Conservation (phyloP, 75 land plant species). For the Cryptomeria japonica region DNA sequence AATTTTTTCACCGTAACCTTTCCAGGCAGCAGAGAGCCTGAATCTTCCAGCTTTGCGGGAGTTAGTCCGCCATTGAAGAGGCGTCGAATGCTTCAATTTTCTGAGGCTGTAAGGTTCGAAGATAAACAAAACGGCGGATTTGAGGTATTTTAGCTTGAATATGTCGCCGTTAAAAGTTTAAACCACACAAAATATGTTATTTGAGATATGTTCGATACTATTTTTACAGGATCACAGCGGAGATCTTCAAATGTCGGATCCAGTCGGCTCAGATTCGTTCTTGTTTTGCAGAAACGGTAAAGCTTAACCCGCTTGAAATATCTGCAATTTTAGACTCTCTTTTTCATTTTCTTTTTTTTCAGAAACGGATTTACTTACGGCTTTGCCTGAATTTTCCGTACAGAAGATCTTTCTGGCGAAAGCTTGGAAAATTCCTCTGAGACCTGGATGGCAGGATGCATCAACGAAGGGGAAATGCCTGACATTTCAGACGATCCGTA, state of each 20-base stretch:
- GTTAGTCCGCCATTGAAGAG: slow-evolving; percentile 1
- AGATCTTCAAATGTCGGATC: slow-evolving; percentile 2
- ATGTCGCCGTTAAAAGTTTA: too few relatives aligned
- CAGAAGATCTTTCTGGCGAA: slow-evolving; percentile 6
- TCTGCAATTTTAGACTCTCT: neutral
- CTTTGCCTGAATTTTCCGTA: neutral
- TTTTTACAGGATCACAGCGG: neutral
- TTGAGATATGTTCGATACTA: neutral
- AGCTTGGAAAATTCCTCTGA: slow-evolving; percentile 7
- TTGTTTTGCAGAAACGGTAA: slow-evolving; percentile 8
- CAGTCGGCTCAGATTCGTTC: neutral
- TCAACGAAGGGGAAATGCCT: slow-evolving; percentile 6
- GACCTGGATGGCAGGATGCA: slow-evolving; percentile 11
- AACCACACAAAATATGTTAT: neutral
- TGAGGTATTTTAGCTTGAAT: neutral
- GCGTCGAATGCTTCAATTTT: slow-evolving; percentile 6
- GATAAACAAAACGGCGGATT: neutral
- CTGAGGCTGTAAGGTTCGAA: neutral
- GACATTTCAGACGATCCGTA: slow-evolving; percentile 6
- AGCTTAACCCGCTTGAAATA: neutral
- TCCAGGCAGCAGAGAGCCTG: neutral
- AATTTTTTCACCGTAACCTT: neutral
- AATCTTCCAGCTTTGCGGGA: neutral
- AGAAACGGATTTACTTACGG: neutral
- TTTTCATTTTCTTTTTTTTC: neutral